These are phyloP conservation scores for Xylaria multiplex DNA, from an alignment of 2,329 filamentous ascomycete species.

Conservation along the genomic window DNA sequence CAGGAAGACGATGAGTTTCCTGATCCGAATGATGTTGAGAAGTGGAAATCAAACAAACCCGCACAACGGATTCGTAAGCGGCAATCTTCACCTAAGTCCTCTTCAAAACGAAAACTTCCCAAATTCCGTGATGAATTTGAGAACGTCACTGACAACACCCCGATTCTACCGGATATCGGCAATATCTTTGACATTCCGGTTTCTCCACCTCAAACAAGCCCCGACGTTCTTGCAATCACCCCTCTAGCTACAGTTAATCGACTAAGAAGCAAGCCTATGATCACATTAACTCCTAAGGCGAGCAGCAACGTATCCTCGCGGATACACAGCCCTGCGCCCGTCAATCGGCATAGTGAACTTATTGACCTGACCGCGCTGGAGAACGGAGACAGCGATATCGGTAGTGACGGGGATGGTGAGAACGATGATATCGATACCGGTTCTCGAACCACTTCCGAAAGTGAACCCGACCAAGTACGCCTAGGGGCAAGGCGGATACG, in stretches of 20 bases:
- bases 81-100: conserved; percentile 44
- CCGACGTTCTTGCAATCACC: conserved; percentile 43
- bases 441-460: conserved; percentile 50
- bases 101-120: conserved; percentile 42
- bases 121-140: conserved; percentile 36
- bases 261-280: conserved; percentile 23
- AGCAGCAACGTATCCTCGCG: conserved; percentile 46
- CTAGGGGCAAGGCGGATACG: conserved; percentile 58
- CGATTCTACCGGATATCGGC: conserved; percentile 33
- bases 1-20: conserved; percentile 48
- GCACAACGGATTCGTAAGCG: conserved; percentile 39
- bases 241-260: conserved; percentile 36
- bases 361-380: conserved; percentile 45
- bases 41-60: conserved; percentile 42
- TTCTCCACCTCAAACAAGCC: conserved; percentile 54
- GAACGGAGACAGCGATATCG: conserved; percentile 33
- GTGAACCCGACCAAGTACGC: conserved; percentile 50
- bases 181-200: conserved; percentile 52
- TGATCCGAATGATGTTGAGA: conserved; percentile 46
- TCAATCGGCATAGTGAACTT: conserved; percentile 31
- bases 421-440: conserved; percentile 24
- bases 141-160: conserved; percentile 22
- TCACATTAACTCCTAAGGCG: conserved; percentile 44
- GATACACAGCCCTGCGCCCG: conserved; percentile 43
- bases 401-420: conserved; percentile 37